Evolutionary conservation across 257 asterid species (phyloP), one percentile per base, ranked within the genome.

Genomic region (Leptodermis oblonga): DNA sequence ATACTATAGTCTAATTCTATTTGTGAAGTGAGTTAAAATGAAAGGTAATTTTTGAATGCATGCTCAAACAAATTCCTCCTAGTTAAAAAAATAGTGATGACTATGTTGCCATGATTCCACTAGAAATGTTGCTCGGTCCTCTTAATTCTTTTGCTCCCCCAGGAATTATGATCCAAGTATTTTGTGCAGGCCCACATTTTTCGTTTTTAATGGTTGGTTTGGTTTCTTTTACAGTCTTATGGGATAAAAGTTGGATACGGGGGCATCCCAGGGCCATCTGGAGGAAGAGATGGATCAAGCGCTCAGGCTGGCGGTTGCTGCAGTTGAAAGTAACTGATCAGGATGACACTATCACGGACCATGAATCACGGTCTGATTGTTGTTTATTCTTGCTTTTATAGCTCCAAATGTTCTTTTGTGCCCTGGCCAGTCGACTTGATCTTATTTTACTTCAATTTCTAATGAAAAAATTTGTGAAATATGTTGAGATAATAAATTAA

Each of bases 221-320:
- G 30, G 22, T 71, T 33, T 33, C 20, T 48, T 76, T 71, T 68
- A 81, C 92, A 94, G 97, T 92, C 97, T 1, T 80, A 84, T 59
- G 97, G 99, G 46, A 94, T 94, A 61, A 89, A 91, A 85, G 90
- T 94, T 23, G 99, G 99, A 36, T 85, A 87, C 26, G 94, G 92
- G 60, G 93, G 95, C 52, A 81, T 85, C 56, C 91, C 87, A 0
- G 96, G 97, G 67, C 82, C 95, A 14, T 84, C 97, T 37, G 91
- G 93, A 36, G 89, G 93, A 39, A 82, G 96, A 73, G 94, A 79
- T 66, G 95, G 92, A 65, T 71, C 85, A 67, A 82, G 80, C 65
- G 73, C 96, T 71, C 99, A 87, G 76, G 88, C 81, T 52, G 97
- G 97, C 66, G 96, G 95, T 66, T 91, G 99, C 83, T 94, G 97